phyloP scores from a whole-genome alignment of 192 early-diverging fungal species.

The Kickxella alabastrina region DNA sequence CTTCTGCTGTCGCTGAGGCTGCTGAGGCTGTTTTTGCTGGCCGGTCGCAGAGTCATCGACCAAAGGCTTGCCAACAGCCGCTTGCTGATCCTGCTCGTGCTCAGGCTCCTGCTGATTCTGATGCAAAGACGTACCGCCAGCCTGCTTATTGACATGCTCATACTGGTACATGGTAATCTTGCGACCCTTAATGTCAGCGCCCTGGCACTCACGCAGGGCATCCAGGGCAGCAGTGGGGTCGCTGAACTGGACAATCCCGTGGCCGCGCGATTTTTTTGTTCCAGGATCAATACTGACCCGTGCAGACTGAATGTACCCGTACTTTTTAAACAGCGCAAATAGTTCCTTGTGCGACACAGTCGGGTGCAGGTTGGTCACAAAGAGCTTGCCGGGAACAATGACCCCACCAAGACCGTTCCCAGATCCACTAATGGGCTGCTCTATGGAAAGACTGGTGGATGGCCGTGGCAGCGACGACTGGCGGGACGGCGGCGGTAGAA shows the following conservation, averaged over 20 bases:
- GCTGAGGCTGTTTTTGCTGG: not conserved
- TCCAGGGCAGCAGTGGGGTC: slow-evolving; percentile 39
- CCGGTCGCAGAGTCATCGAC: not conserved
- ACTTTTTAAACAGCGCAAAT: slow-evolving; percentile 54
- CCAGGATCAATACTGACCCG: slow-evolving; percentile 48
- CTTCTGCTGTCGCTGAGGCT: not conserved
- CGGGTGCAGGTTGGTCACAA: slow-evolving; percentile 51
- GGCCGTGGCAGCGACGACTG: slow-evolving; percentile 8
- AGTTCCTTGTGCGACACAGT: slow-evolving; percentile 54
- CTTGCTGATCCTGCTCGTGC: not conserved
- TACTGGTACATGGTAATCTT: slow-evolving; percentile 52
- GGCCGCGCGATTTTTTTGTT: slow-evolving; percentile 46
- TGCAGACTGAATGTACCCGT: slow-evolving; percentile 53
- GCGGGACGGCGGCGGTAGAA: not conserved
- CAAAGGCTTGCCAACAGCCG: no score
- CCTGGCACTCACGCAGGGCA: slow-evolving; percentile 45
- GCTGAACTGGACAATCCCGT: slow-evolving; percentile 52
- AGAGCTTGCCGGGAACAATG: slow-evolving; percentile 50
- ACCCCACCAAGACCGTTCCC: slow-evolving; percentile 41
- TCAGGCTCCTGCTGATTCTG: not conserved
- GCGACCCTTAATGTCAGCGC: slow-evolving; percentile 50
- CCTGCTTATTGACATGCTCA: slow-evolving; percentile 47
- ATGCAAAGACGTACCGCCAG: not conserved
- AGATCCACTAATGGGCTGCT: slow-evolving; percentile 23
- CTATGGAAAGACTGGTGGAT: not conserved